Base-by-base conservation (phyloP, 2,329 filamentous ascomycete species). In the Clarireedia monteithiana region DNA sequence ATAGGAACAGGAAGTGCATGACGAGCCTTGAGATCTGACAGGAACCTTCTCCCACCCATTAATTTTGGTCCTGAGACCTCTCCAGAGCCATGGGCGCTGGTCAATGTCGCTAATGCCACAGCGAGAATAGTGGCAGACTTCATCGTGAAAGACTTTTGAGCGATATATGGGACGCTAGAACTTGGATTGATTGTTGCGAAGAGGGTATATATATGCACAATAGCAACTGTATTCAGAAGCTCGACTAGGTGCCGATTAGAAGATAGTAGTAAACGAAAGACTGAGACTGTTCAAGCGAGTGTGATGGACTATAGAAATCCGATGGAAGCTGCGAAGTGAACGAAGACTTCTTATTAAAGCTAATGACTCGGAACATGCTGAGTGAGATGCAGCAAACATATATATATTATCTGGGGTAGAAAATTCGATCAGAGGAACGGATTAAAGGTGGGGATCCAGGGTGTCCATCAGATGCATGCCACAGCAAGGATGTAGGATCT, bases 41-140 rank as follows among this genome's bases (percentile, higher is more conserved):
- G 54, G 44, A 67, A 65, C 38, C 60, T 59, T 44, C 64, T 62
- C 27, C 54, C 64, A 24, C 65, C 65, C 24, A 66, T 40, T 4
- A 66, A 40, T 27, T 63, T 59, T 47, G 64, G 64, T 24, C 61
- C 48, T 23, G 56, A 57, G 23, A 58, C 53, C 48, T 56, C 49
- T 12, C 26, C 42, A 36, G 58, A 60, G 47, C 55, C 30, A 59
- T 66, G 64, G 17, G 64, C 63, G 39, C 36, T 57, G 12, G 59
- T 55, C 49, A 59, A 34, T n/a, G 58, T 52, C 15, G 54, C 58
- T 44, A 66, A 48, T 14, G 54, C 57, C 20, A 57, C 54, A 27
- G 38, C 17, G 15, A 64, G 20, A 14, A 59, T 15, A 9, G 52
- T 30, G 26, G 49, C 51, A 48, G 62, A 40, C 56, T 62, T 64